Percentiles rank a stretch among this genome's conserved stretches.
Conservation (phyloP, 2,329 filamentous ascomycete genomes). For the Lachnum nothofagi region DNA sequence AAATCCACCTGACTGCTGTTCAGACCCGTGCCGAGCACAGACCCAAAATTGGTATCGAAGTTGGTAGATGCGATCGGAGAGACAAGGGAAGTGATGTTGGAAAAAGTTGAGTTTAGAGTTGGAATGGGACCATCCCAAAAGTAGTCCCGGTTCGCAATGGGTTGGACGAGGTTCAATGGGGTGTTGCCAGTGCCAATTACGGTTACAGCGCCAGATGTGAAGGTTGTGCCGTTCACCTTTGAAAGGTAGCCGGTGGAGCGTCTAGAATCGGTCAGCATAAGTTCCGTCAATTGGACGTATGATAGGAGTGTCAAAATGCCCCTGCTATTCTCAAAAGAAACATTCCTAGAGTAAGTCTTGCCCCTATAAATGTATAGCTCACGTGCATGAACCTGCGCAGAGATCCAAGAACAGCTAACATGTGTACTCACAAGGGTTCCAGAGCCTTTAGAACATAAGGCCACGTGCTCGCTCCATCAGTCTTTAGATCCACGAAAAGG, state of each 20-base stretch:
- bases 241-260: constrained; percentile 32
- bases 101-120: constrained; percentile 24
- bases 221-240: constrained; percentile 18
- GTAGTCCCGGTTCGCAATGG: constrained; percentile 44
- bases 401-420: too few relatives aligned
- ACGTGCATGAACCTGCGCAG: too few relatives aligned
- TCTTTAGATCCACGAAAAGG: constrained; percentile 62
- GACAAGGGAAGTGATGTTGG: constrained; percentile 27
- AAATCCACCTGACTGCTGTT: constrained; percentile 39
- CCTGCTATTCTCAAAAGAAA: too few relatives aligned
- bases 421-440: constrained; percentile 50
- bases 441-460: constrained; percentile 51
- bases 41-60: constrained; percentile 50
- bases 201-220: constrained; percentile 25
- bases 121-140: constrained; percentile 51
- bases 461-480: constrained; percentile 50
- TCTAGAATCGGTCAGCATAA: constrained; percentile 9
- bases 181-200: constrained; percentile 31
- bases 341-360: too few relatives aligned
- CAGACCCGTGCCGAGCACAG: constrained; percentile 42
- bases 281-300: too few relatives aligned
- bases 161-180: constrained; percentile 46
- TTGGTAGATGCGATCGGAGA: constrained; percentile 47
- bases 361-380: too few relatives aligned
- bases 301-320: too few relatives aligned